Conservation (phyloP, 1,284 basidiomycete species). For the Ceratobasidium sp. region DNA sequence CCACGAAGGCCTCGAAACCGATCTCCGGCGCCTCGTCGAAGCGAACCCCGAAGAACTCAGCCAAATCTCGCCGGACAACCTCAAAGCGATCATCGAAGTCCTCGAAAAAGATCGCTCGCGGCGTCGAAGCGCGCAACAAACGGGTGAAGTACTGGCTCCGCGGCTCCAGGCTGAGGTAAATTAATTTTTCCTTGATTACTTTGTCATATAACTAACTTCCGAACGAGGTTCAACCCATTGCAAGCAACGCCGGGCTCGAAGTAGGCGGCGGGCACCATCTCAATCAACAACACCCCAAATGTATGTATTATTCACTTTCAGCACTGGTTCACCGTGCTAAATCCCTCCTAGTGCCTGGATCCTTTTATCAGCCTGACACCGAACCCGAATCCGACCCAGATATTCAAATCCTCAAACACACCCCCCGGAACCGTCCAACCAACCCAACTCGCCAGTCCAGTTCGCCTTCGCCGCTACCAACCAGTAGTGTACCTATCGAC, state of each 20-base stretch:
- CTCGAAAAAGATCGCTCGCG: not conserved
- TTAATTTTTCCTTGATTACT: not conserved
- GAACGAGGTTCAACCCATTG: not conserved
- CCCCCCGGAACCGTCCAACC: not conserved
- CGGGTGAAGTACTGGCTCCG: conserved; percentile 9
- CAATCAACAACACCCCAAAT: not conserved
- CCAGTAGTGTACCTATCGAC: not conserved
- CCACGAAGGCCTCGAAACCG: not conserved
- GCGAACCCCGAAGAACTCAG: not conserved
- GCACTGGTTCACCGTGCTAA: not conserved
- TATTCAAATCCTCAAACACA: not conserved
- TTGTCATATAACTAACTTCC: no score
- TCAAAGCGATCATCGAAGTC: not conserved
- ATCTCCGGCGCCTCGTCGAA: not conserved
- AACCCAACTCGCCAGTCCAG: not conserved
- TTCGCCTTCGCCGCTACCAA: not conserved
- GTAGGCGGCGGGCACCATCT: conserved; percentile 16
- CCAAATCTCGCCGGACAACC: not conserved
- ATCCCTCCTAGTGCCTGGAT: not conserved
- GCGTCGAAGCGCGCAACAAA: not conserved
- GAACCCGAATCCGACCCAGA: not conserved
- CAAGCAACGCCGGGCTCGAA: not conserved
- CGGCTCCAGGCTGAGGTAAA: conserved; percentile 9
- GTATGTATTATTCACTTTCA: not conserved
- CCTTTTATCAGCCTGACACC: not conserved